A percentile compares a stretch with the other conserved stretches of the same genome.
Conservation (phyloP, 768 basidiomycete genomes). For the Coprinellus aureogranulatus region DNA sequence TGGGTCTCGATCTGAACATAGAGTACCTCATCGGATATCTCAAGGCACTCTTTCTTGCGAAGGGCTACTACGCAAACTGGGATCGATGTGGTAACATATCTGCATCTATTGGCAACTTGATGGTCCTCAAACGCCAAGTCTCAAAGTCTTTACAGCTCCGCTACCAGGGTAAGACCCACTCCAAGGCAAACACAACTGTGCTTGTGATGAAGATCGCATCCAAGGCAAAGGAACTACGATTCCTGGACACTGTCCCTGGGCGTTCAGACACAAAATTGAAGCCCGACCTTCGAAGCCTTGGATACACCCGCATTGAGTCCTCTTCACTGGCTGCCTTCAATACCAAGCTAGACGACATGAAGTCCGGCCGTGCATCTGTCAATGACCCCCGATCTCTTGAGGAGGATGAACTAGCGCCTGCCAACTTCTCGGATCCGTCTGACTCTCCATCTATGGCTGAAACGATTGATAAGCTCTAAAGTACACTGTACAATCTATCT, state of each 20-base stretch:
- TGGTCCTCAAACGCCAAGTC: neutral
- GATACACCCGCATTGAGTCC: constrained; percentile 1
- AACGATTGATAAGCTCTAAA: neutral
- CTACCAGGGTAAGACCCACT: neutral
- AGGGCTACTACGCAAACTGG: neutral
- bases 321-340: neutral
- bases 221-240: neutral
- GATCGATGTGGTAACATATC: neutral
- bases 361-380: too few relatives aligned
- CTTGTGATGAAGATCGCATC: neutral
- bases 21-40: constrained; percentile 27
- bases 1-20: constrained; percentile 21
- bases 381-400: neutral
- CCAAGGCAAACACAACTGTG: neutral
- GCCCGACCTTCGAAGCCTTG: constrained; percentile 15
- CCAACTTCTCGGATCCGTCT: neutral
- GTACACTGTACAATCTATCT: neutral
- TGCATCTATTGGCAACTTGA: neutral
- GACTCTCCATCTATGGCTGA: neutral
- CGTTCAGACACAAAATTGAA: constrained; percentile 2
- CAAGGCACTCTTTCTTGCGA: constrained; percentile 16
- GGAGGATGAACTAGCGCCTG: neutral
- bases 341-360: neutral
- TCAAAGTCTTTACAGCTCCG: neutral
- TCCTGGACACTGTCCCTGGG: neutral